These are phyloP conservation scores for Dactylonectria estremocensis DNA, from an alignment of 2,329 filamentous ascomycete genomes.

Conservation along the genomic window DNA sequence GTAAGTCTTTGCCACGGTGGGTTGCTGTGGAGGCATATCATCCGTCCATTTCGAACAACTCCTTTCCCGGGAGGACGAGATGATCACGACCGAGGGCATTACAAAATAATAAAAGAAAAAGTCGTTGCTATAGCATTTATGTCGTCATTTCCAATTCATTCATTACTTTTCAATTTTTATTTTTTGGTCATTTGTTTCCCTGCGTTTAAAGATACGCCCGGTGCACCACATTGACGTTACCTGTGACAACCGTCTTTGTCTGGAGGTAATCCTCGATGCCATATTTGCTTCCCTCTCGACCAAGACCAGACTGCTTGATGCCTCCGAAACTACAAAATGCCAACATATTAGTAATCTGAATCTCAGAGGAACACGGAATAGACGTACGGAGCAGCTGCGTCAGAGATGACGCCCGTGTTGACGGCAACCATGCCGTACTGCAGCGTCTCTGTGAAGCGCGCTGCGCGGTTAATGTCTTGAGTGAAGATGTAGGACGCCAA, in stretches of 20 bases:
- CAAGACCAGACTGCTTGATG: conserved; percentile 74
- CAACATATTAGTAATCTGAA: not conserved
- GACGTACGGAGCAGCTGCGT: conserved; percentile 46
- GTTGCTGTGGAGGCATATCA: no score
- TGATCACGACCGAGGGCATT: no score
- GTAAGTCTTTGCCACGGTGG: no score
- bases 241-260: conserved; percentile 69
- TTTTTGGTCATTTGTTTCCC: not conserved
- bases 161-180: not conserved
- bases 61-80: no score
- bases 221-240: conserved; percentile 41
- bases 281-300: conserved; percentile 73
- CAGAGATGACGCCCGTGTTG: conserved; percentile 65
- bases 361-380: not conserved
- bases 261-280: conserved; percentile 72
- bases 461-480: conserved; percentile 57
- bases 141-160: not conserved
- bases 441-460: conserved; percentile 64
- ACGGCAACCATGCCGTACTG: conserved; percentile 78
- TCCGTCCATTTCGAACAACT: no score
- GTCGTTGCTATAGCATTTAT: not conserved
- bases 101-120: not conserved
- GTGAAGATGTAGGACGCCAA: conserved; percentile 84
- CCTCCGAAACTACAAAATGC: conserved; percentile 65
- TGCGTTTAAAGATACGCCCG: conserved; percentile 26